Base-by-base conservation (phyloP, 2,329 filamentous ascomycete genomes). In the Pseudocercospora musae region DNA sequence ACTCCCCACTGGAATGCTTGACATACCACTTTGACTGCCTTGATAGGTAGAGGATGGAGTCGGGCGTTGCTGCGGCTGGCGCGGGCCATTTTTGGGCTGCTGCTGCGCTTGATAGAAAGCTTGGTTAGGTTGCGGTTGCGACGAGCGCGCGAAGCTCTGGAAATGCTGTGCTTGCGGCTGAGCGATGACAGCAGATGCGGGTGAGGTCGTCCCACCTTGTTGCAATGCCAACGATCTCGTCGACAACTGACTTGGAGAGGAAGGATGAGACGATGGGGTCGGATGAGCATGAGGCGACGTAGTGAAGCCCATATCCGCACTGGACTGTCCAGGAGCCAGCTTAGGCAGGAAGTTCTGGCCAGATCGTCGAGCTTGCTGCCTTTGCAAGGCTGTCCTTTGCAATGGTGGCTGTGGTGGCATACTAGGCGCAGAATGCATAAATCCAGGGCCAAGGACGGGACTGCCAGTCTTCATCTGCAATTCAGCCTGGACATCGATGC, bases 401-500 rank as follows among this genome's bases (percentile, higher is more conserved):
- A 94, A 88, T 29, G 90, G 88, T 69, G 78, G 69, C 49, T 71
- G 72, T 27, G 70, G 65, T 25, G 65, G 62, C 18, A 65, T 23
- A 21, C 44, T 58, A 11, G 64, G 33, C 23, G 63, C 68, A 31
- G 66, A 62, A 70, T 90, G 89, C 69, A 76, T 73, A 66, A 79
- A 79, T 61, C 85, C 91, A 70, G 85, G 88, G 63, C 83, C 89
- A 66, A 95, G 82, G 72, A 88, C 90, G 57, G 93, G 92, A 78
- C 90, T 96, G 71, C 90, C 91, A 53, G 91, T 93, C 82, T 97
- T 98, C 75, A 93, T 89, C 67, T 91, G 90, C 71, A 99, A 85
- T 79, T 98, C 95, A 66, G 93, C 91, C 80, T 98, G 92, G 54
- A 99, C 95, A 82, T 99, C 94, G 78, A 98, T 96, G 71, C 92